phyloP scores from a whole-genome alignment of 352 stramenopile species.

The Pythium folliculosum region DNA sequence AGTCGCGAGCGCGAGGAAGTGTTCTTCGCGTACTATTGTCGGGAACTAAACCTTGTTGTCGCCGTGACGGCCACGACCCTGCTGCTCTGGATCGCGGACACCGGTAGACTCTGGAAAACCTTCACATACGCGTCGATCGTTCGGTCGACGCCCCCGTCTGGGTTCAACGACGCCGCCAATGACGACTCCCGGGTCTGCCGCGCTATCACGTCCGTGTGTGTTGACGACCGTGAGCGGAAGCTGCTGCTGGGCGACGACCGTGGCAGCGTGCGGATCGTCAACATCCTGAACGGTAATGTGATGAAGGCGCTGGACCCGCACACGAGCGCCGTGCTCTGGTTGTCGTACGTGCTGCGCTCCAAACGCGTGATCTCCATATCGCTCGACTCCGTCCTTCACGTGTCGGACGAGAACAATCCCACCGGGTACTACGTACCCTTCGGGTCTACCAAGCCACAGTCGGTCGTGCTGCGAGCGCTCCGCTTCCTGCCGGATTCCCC shows the following conservation, averaged over 20 bases:
- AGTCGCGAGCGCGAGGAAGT: slow-evolving; percentile 65
- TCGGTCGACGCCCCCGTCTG: slow-evolving; percentile 20
- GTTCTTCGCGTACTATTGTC: slow-evolving; percentile 59
- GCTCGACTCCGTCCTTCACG: slow-evolving; percentile 56
- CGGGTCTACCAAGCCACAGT: slow-evolving; percentile 50
- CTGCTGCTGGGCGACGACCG: slow-evolving; percentile 75
- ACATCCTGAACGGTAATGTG: slow-evolving; percentile 76
- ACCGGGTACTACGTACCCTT: slow-evolving; percentile 72
- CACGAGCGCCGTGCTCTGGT: slow-evolving; percentile 37
- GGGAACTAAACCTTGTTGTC: slow-evolving; percentile 54
- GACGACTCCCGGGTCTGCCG: not conserved
- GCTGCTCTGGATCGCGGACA: slow-evolving; percentile 63
- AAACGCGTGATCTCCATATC: slow-evolving; percentile 72
- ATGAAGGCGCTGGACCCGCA: slow-evolving; percentile 83
- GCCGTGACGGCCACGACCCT: slow-evolving; percentile 56
- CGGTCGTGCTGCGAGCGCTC: slow-evolving; percentile 60
- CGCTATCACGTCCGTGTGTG: slow-evolving; percentile 65
- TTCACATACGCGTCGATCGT: slow-evolving; percentile 52
- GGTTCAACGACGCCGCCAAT: slow-evolving; percentile 5
- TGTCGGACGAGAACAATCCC: slow-evolving; percentile 74
- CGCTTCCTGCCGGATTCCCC: slow-evolving; percentile 39
- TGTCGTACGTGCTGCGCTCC: slow-evolving; percentile 59
- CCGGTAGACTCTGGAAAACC: slow-evolving; percentile 49
- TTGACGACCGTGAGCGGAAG: slow-evolving; percentile 84
- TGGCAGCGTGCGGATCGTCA: slow-evolving; percentile 68